Evolutionary conservation across 805 yeast species (phyloP), one percentile per base, ranked within the genome.

Genomic region (Saturnispora mendoncae): DNA sequence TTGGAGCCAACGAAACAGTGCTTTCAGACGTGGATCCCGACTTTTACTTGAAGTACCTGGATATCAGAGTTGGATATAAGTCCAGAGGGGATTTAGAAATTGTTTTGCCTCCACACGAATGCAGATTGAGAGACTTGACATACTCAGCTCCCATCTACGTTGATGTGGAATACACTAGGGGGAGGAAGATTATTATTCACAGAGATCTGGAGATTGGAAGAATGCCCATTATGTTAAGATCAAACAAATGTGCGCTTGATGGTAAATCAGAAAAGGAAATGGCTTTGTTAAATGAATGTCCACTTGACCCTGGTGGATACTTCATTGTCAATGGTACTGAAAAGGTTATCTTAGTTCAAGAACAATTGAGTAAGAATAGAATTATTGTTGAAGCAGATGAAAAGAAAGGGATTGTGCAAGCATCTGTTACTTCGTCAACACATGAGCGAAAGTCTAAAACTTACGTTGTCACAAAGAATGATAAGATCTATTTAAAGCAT

Each of bases 391-490:
- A 92, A 62, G 92, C 96, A 1, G 99, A 92, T 59, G 95, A 84
- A 49, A 85, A 87, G 64, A 92, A 94, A 61, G 81, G 79, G 4
- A 80, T 92, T 18, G 96, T 88, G 17, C 98, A 92, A 64, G 97
- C 98, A 1, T 85, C 96, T 0, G 99, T 92, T 14, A 92, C 98
- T 0, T 86, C 97, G 4, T 87, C 97, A 3, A 90, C 99, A 1
- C 98, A 92, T 62, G 99, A 92, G 64, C 78, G 98, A 64, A 94
- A 90, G 60, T 90, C 97, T 20, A 92, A 92, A 58, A 92, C 98
- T 0, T 92, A 92, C 56, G 96, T 92, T 31, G 80, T 92, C 31
- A 84, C 97, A 26, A 90, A 90, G 53, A 84, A 88, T 58, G 92
- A 78, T 39, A 83, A 80, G 50, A 85, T 92, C 14, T 92, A 83